These are phyloP conservation scores for Penicillium sp. DNA, from an alignment of 2,329 filamentous ascomycete genomes.

Conservation along the genomic window DNA sequence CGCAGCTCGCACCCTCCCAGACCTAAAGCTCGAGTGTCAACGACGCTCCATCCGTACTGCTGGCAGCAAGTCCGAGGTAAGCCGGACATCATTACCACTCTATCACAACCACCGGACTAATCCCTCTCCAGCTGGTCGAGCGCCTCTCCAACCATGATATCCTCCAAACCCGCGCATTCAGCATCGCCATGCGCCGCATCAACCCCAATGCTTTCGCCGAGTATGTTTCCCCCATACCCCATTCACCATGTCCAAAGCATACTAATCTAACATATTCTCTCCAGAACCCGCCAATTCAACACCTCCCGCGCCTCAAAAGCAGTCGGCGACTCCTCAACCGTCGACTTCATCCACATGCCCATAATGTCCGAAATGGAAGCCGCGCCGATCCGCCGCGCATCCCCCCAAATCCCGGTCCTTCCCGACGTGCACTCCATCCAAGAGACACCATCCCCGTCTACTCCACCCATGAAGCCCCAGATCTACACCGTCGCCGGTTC, in stretches of 20 bases:
- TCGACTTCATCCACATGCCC: slow-evolving; percentile 67
- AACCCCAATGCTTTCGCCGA: slow-evolving; percentile 46
- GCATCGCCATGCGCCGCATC: slow-evolving; percentile 57
- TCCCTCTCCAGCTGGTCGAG: slow-evolving; percentile 50
- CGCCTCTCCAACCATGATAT: slow-evolving; percentile 59
- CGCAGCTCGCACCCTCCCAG: slow-evolving; percentile 55
- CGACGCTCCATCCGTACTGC: slow-evolving; percentile 51
- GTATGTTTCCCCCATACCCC: slow-evolving; percentile 32
- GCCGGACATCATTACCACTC: slow-evolving; percentile 7
- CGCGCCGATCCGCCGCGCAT: slow-evolving; percentile 33
- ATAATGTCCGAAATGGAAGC: slow-evolving; percentile 51
- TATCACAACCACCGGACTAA: slow-evolving; percentile 8
- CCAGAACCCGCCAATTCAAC: slow-evolving; percentile 61
- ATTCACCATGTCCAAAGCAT: slow-evolving; percentile 3
- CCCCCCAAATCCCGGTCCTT: slow-evolving; percentile 57
- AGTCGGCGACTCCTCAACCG: slow-evolving; percentile 62
- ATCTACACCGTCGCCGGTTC: slow-evolving; percentile 58
- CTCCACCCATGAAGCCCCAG: slow-evolving; percentile 57
- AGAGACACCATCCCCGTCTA: slow-evolving; percentile 23
- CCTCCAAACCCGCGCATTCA: slow-evolving; percentile 58
- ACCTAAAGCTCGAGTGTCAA: slow-evolving; percentile 57
- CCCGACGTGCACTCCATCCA: slow-evolving; percentile 43
- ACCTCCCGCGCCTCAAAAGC: slow-evolving; percentile 62
- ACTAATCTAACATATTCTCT: slow-evolving; percentile 45
- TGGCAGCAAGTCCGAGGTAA: slow-evolving; percentile 57